phyloP scores from a whole-genome alignment of 2,329 filamentous ascomycete species.

The Zalaria sp. region DNA sequence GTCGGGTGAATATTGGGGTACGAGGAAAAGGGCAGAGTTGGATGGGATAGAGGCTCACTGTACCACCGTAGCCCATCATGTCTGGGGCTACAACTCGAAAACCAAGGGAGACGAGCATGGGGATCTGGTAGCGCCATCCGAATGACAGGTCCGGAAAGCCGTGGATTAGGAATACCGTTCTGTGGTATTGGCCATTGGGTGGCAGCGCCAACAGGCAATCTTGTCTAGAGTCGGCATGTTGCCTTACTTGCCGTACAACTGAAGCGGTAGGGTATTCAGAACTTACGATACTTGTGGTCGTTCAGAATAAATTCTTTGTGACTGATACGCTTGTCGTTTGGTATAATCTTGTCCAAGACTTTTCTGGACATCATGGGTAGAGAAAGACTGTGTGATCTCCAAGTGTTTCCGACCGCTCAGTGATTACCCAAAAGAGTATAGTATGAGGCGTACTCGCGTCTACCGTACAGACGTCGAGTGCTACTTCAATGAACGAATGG shows the following conservation, averaged over 20 bases:
- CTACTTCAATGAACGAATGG: no score
- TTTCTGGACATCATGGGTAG: background rate
- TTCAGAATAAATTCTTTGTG: constrained; percentile 48
- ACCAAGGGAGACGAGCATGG: constrained; percentile 54
- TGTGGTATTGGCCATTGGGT: constrained; percentile 25
- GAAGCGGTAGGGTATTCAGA: background rate
- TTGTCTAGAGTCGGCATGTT: constrained; percentile 8
- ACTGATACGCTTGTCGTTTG: constrained; percentile 10
- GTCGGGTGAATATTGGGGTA: no score
- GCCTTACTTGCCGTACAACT: background rate
- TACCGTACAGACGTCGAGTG: no score
- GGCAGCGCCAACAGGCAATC: constrained; percentile 41
- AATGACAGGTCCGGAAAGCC: constrained; percentile 74
- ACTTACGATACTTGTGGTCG: constrained; percentile 52
- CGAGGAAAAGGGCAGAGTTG: background rate
- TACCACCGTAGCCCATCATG: constrained; percentile 74
- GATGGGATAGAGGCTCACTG: constrained; percentile 23
- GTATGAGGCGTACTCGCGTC: no score
- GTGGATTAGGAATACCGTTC: constrained; percentile 47
- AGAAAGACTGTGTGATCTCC: no score
- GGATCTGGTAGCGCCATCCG: constrained; percentile 85
- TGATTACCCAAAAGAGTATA: no score
- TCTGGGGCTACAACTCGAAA: constrained; percentile 74
- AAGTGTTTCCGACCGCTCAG: no score
- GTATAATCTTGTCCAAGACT: constrained; percentile 11